Percentiles rank a stretch among this genome's conserved stretches.
Evolutionary conservation across 306 rosid genomes (phyloP).

Genomic region (Rosa lucieae): DNA sequence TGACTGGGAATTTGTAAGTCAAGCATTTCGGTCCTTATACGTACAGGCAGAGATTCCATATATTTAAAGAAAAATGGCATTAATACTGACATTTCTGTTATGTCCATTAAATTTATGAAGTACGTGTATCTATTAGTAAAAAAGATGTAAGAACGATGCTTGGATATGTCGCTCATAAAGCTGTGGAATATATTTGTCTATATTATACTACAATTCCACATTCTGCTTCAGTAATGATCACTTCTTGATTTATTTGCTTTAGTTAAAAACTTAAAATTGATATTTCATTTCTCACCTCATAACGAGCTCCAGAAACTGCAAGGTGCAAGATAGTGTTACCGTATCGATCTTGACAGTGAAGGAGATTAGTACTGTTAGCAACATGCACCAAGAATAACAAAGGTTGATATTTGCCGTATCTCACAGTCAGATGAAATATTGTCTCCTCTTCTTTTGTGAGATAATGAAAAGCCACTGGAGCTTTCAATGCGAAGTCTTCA

Average conservation of each 20-base stretch:
- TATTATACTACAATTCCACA: not conserved
- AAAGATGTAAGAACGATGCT: not conserved
- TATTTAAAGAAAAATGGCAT: not conserved
- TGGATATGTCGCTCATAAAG: not conserved
- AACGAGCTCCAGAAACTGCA: slow-evolving; percentile 49
- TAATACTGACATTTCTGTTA: no score
- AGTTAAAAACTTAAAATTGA: not conserved
- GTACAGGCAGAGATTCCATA: no score
- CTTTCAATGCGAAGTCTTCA: slow-evolving; percentile 37
- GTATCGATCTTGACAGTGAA: slow-evolving; percentile 48
- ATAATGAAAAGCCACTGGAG: slow-evolving; percentile 44
- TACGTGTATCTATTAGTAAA: not conserved
- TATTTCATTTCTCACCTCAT: slow-evolving; percentile 45
- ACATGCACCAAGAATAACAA: slow-evolving; percentile 41
- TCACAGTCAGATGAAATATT: slow-evolving; percentile 56
- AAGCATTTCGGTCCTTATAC: no score
- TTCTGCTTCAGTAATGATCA: not conserved
- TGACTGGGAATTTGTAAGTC: no score
- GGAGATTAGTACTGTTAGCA: slow-evolving; percentile 41
- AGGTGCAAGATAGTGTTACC: slow-evolving; percentile 61
- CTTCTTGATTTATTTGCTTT: not conserved
- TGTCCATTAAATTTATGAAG: not conserved
- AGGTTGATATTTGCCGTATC: slow-evolving; percentile 51
- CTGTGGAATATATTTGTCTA: not conserved
- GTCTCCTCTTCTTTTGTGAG: slow-evolving; percentile 61